Base-by-base conservation (phyloP, 495 filamentous ascomycete genomes). In the Achaetomiella virescens region DNA sequence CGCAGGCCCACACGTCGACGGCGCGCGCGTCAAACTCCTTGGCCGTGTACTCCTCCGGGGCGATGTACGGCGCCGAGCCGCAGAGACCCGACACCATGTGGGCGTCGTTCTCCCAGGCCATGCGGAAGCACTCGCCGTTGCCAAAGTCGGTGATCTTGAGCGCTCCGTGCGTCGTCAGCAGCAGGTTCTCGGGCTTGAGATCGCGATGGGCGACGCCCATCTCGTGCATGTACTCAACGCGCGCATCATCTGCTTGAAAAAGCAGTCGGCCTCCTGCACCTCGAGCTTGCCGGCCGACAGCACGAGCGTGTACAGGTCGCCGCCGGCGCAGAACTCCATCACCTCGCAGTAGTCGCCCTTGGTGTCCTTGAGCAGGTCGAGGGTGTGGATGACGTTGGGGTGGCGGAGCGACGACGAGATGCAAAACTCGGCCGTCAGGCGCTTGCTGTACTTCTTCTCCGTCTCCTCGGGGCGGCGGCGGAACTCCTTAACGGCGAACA, bases 271-370 rank as follows among this genome's bases (percentile, higher is more conserved):
- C 70, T 99, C 93, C 38, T 79, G 70, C 53, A 95, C 91, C 63
- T 97, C 93, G 45, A 99, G 81, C 67, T 95, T 96, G 25, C 90
- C 90, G 21, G 92, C 90, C 11, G 92, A 83, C 43, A 99, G 84
- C 22, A 97, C 87, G 20, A 99, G 78, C 0, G 90, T 96, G 72
- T 99, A 99, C 20, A 99, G 80, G 72, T 99, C 93, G 35, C 93
- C 93, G 51, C 93, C 93, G 31, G 91, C 90, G 66, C 95, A 97
- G 70, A 91, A 99, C 71, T 99, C 93, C 93, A 99, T 99, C 27
- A 97, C 93, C 72, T 99, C 93, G 75, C 93, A 99, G 73, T 93
- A 97, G 69, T 97, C 91, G 55, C 95, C 93, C 72, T 97, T 99
- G 50, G 91, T 83, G 67, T 97, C 93, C 71, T 95, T 87, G 25